Evolutionary conservation across 2,329 filamentous ascomycete species (phyloP), one percentile per base, ranked within the genome.

Genomic region (Cladosporium sp.): DNA sequence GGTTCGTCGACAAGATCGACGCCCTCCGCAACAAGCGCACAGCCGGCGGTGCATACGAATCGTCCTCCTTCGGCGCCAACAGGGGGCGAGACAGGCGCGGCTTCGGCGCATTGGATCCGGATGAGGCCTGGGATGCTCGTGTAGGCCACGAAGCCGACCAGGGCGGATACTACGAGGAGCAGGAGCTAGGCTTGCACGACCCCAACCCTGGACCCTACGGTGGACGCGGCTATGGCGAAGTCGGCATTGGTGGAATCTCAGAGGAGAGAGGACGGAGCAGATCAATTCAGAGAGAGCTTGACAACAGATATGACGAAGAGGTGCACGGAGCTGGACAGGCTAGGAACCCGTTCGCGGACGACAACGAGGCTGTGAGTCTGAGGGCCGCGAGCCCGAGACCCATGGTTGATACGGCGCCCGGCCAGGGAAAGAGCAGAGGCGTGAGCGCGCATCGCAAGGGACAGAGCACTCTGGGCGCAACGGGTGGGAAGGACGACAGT

Each of bases 91-190:
- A 61, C 65, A 49, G 58, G 37, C 11, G 62, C 63, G 87, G 87
- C 26, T 89, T 90, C 76, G 87, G 88, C 1, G 82, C 88, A 4
- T 84, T 92, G 55, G 92, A 95, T 73, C 91, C 91, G 1, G 92
- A 96, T 75, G 91, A 93, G 74, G 91, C 91, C 1, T 96, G 92
- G 92, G 91, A 95, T 79, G 80, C 91, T 69, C 83, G 91, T 67
- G 91, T 96, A 5, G 91, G 90, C 66, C 84, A 88, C 71, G 91
- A 93, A 77, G 86, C 89, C 21, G 88, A 90, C 73, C 67, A 69
- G 40, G 21, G 28, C 31, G 52, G 52, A 12, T 91, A 91, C 77
- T 89, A 91, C 74, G 91, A 94, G 74, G 91, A 94, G 75, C 87
- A 91, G 74, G 91, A 93, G 77, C 80, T 92, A 5, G 89, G 89